phyloP scores from a whole-genome alignment of 2,329 filamentous ascomycete genomes.

The Penicillium sp. region DNA sequence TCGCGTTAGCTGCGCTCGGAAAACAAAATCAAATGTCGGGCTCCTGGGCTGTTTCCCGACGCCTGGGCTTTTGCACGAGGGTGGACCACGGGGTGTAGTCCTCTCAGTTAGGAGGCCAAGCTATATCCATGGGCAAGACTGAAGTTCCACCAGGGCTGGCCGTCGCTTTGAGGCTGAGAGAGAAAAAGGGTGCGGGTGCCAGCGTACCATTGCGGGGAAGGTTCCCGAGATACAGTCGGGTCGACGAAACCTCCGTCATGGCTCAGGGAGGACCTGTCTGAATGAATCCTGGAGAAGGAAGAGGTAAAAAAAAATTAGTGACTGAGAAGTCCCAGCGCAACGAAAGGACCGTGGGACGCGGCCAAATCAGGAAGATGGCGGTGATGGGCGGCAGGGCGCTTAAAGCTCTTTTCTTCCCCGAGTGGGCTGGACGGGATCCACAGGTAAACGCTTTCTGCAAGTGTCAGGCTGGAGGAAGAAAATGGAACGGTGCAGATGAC shows the following conservation, averaged over 20 bases:
- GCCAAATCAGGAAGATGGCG: slow-evolving; percentile 16
- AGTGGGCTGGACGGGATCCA: neutral
- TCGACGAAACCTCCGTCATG: slow-evolving; percentile 89
- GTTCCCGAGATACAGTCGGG: slow-evolving; percentile 95
- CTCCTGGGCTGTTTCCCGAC: slow-evolving; percentile 11
- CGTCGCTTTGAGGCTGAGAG: slow-evolving; percentile 12
- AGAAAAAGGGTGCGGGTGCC: slow-evolving; percentile 33
- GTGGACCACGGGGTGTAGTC: slow-evolving; percentile 1
- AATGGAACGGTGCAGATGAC: neutral
- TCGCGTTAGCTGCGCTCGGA: slow-evolving; percentile 5
- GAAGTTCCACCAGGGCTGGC: neutral
- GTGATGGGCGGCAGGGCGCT: slow-evolving; percentile 5
- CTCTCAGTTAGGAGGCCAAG: neutral
- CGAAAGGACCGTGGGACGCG: slow-evolving; percentile 6
- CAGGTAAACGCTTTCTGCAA: neutral
- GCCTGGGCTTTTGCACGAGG: neutral
- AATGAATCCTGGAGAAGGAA: slow-evolving; percentile 5
- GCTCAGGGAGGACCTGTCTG: slow-evolving; percentile 12
- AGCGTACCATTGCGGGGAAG: slow-evolving; percentile 89
- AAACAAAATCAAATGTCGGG: slow-evolving; percentile 31
- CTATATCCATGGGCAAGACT: slow-evolving; percentile 4
- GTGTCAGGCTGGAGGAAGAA: neutral
- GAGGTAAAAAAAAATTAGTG: slow-evolving; percentile 4
- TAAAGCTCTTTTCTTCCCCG: slow-evolving; percentile 1
- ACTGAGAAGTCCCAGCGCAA: slow-evolving; percentile 5